phyloP scores from a whole-genome alignment of 2,329 filamentous ascomycete genomes.

The Phaeosphaeria sp. region DNA sequence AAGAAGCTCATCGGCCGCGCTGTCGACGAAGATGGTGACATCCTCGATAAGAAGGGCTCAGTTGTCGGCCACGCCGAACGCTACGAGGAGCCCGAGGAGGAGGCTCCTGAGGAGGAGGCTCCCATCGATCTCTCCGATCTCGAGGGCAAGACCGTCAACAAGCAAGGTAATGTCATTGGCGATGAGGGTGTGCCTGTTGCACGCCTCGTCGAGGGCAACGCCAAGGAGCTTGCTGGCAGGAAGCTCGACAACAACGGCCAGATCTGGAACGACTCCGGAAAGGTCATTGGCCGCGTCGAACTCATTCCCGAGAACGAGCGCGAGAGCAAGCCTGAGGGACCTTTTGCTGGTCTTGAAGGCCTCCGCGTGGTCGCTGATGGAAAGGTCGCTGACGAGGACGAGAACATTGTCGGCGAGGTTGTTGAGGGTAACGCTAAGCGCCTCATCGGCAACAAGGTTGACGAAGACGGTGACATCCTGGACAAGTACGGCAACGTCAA shows the following conservation, averaged over 20 bases:
- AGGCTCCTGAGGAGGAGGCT: constrained; percentile 51
- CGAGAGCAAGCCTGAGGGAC: constrained; percentile 57
- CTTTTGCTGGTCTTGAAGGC: constrained; percentile 58
- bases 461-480: constrained; percentile 68
- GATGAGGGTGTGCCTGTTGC: constrained; percentile 62
- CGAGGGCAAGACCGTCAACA: constrained; percentile 57
- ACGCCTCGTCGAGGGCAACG: constrained; percentile 70
- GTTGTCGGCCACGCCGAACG: constrained; percentile 60
- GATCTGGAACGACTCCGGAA: constrained; percentile 74
- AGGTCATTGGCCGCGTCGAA: constrained; percentile 71
- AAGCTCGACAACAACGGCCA: constrained; percentile 76
- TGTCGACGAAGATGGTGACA: constrained; percentile 61
- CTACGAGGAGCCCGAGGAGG: constrained; percentile 70
- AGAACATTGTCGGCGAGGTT: constrained; percentile 60
- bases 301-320: constrained; percentile 71
- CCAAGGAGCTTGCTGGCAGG: constrained; percentile 68
- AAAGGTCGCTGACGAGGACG: constrained; percentile 58
- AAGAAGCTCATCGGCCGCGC: constrained; percentile 59
- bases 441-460: constrained; percentile 64
- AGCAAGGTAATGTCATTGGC: constrained; percentile 58
- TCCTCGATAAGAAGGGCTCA: constrained; percentile 61
- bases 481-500: constrained; percentile 68
- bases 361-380: constrained; percentile 57
- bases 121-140: constrained; percentile 55
- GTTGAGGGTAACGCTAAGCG: constrained; percentile 66